Evolutionary conservation across 495 filamentous ascomycete genomes (phyloP), one percentile per base, ranked within the genome.

Genomic region (Umbilicaria muhlenbergii): DNA sequence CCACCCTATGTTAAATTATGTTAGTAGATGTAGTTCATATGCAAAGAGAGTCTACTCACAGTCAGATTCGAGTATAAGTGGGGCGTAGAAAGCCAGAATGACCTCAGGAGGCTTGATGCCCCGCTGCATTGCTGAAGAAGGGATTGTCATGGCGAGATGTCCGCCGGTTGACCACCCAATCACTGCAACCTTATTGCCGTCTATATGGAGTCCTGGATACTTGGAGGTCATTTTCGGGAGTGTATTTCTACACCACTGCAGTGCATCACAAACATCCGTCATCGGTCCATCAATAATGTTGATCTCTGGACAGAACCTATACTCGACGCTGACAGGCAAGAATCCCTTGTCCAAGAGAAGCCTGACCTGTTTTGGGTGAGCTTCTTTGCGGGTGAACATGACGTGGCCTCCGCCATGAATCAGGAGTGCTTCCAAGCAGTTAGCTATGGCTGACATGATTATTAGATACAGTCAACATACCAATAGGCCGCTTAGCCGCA

Each of bases 301-400:
- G 3, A 63, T 46, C 39, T 78, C 73, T 0, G 74, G 74, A 44
- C 73, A 77, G 2, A 78, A 63, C 11, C 73, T 51, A 52, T 75
- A 70, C 49, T 78, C 74, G 8, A 75, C 39, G 45, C 68, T 72
- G 16, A 78, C 55, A 3, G 73, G 70, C 2, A 77, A 43, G 41
- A 74, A 62, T 3, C 69, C 70, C 0, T 46, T 41, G 1, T 51
- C 39, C 3, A 70, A 52, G 0, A 73, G 52, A 2, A 57, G 37
- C 6, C 40, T 17, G 0, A 60, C 67, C 44, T 75, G 71, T 11
- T 37, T 38, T 0, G 59, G 59, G 0, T 60, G 55, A 5, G 74
- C 54, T 19, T 62, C 68, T 19, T 61, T 62, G 2, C 70, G 52
- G 0, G 62, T 60, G 12, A 69, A 48, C 35, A 62, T 63, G 1